Evolutionary conservation across 306 rosid genomes (phyloP).

Genomic region (Cicer yamashitae): DNA sequence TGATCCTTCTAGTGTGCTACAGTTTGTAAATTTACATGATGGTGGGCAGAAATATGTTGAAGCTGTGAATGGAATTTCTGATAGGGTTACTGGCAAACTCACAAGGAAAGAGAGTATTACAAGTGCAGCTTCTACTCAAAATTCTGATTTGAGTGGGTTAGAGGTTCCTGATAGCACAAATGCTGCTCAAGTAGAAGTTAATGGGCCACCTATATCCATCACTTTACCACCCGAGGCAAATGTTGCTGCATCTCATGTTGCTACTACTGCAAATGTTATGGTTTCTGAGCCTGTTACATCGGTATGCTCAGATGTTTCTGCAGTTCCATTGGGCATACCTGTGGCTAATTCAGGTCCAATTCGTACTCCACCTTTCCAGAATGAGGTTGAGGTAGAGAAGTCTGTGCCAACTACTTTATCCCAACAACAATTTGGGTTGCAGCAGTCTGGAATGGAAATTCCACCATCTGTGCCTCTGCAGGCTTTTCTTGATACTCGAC

Average conservation of each 20-base stretch:
- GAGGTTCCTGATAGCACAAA: slow-evolving; percentile 62
- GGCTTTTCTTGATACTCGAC: slow-evolving; percentile 63
- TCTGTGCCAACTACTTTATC: slow-evolving; percentile 54
- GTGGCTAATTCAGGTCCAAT: slow-evolving; percentile 55
- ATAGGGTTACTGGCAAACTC: slow-evolving; percentile 57
- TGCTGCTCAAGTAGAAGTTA: slow-evolving; percentile 59
- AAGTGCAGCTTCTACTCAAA: slow-evolving; percentile 80
- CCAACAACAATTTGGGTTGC: slow-evolving; percentile 59
- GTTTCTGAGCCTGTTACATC: slow-evolving; percentile 51
- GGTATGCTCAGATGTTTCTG: slow-evolving; percentile 55
- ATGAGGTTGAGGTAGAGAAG: slow-evolving; percentile 63
- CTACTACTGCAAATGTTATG: slow-evolving; percentile 53
- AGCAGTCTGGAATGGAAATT: slow-evolving; percentile 62
- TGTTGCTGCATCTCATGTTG: slow-evolving; percentile 53
- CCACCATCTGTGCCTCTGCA: slow-evolving; percentile 58
- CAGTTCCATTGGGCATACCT: slow-evolving; percentile 51
- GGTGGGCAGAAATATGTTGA: slow-evolving; percentile 84
- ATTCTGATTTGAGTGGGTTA: slow-evolving; percentile 78
- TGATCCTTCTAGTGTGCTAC: slow-evolving; percentile 60
- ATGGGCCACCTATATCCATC: slow-evolving; percentile 47
- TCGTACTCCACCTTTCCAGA: slow-evolving; percentile 51
- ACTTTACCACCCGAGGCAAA: slow-evolving; percentile 52
- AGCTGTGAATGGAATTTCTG: slow-evolving; percentile 79
- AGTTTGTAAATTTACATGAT: slow-evolving; percentile 60
- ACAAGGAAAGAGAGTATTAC: slow-evolving; percentile 68